Evolutionary conservation across 257 asterid species (phyloP).

Genomic region (Rehmannia glutinosa): DNA sequence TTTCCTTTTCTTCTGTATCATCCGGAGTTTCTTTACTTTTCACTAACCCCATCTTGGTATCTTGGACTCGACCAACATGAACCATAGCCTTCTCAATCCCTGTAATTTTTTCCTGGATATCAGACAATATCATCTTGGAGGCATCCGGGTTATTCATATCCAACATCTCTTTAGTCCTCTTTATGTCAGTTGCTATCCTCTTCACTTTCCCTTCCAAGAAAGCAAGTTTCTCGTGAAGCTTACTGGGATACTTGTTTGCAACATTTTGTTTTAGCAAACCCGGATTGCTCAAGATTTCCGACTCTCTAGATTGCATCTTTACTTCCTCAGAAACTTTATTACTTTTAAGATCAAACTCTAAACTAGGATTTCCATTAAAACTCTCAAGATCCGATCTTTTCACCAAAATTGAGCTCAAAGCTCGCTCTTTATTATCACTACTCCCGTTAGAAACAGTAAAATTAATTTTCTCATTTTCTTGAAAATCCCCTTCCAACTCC

Average conservation of each 20-base stretch:
- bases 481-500: slow-evolving; percentile 6
- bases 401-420: slow-evolving; percentile 18
- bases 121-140: slow-evolving; percentile 67
- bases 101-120: slow-evolving; percentile 74
- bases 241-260: slow-evolving; percentile 51
- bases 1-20: slow-evolving; percentile 21
- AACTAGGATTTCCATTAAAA: background rate
- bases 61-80: slow-evolving; percentile 34
- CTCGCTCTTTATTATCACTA: slow-evolving; percentile 23
- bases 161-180: slow-evolving; percentile 72
- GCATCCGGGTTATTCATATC: slow-evolving; percentile 72
- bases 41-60: slow-evolving; percentile 24
- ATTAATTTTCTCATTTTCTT: slow-evolving; percentile 20
- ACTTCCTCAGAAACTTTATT: slow-evolving; percentile 14
- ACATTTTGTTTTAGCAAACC: slow-evolving; percentile 7
- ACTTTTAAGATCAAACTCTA: slow-evolving; percentile 18
- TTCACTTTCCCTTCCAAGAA: slow-evolving; percentile 87
- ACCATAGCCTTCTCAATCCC: slow-evolving; percentile 85
- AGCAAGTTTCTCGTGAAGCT: slow-evolving; percentile 82
- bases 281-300: slow-evolving; percentile 22
- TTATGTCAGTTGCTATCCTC: slow-evolving; percentile 79
- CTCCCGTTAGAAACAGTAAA: slow-evolving; percentile 2
- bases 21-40: slow-evolving; percentile 22
- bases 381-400: slow-evolving; percentile 15
- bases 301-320: slow-evolving; percentile 39